Conservation (phyloP, 2,329 filamentous ascomycete genomes). For the Colletotrichum tanaceti region DNA sequence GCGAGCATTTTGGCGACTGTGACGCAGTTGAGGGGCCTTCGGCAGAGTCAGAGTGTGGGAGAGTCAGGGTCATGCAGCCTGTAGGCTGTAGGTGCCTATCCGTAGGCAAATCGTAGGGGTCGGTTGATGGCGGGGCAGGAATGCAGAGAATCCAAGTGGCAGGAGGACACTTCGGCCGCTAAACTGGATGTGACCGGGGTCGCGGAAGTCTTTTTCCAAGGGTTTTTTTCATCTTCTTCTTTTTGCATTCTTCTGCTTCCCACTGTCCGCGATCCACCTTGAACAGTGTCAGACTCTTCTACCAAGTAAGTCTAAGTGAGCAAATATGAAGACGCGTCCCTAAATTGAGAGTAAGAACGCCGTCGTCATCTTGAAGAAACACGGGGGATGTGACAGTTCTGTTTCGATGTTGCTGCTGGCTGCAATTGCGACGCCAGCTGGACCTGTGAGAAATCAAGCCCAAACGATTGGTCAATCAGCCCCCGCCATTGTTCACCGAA, state of each 20-base stretch:
- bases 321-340: neutral
- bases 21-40: conserved; percentile 13
- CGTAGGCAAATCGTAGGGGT: too few relatives aligned
- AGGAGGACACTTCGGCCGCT: conserved; percentile 21
- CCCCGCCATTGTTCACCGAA: neutral
- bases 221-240: neutral
- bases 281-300: neutral
- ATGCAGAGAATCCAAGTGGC: conserved; percentile 13
- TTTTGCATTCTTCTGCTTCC: too few relatives aligned
- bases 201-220: neutral
- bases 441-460: neutral
- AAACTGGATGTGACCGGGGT: neutral
- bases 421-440: too few relatives aligned
- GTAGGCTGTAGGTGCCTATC: too few relatives aligned
- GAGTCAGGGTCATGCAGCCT: conserved; percentile 2
- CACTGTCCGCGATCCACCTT: neutral
- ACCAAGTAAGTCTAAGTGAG: too few relatives aligned
- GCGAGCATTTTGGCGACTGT: neutral
- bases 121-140: conserved; percentile 35
- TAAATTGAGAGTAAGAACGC: neutral
- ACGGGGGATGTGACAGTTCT: neutral
- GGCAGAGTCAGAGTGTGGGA: conserved; percentile 16
- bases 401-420: neutral
- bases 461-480: neutral
- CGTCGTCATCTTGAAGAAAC: too few relatives aligned